Conservation (phyloP, 75 land plant genomes). For the Pinus albicaulis region DNA sequence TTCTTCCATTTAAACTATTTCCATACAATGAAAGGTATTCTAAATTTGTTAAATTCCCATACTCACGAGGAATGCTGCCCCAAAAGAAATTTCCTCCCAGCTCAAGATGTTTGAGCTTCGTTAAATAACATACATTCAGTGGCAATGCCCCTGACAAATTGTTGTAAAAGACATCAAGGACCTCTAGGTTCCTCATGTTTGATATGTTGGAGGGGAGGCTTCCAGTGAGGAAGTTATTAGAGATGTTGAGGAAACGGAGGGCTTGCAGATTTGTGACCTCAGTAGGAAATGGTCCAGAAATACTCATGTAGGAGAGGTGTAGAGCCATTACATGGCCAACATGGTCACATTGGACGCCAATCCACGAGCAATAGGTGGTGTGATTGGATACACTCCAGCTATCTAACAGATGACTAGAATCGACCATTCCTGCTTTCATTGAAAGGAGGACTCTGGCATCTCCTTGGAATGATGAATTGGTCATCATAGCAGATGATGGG, state of each 20-base stretch:
- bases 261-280: not conserved
- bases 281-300: conserved; percentile 20
- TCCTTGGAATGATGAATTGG: no score
- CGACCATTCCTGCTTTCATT: no score
- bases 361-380: no score
- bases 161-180: conserved; percentile 65
- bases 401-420: no score
- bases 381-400: no score
- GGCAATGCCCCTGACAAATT: conserved; percentile 59
- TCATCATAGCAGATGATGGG: no score
- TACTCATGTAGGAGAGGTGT: conserved; percentile 53
- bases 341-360: no score
- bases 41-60: conserved; percentile 32
- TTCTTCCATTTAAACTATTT: conserved; percentile 64
- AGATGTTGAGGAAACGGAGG: not conserved
- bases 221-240: not conserved
- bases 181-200: conserved; percentile 27
- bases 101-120: conserved; percentile 55
- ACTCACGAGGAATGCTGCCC: conserved; percentile 58
- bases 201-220: conserved; percentile 27
- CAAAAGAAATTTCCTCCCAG: conserved; percentile 80
- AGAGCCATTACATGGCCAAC: conserved; percentile 36
- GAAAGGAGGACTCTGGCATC: no score
- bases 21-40: conserved; percentile 64
- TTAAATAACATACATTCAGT: conserved; percentile 21